phyloP scores from a whole-genome alignment of 108 stramenopile species.

The Nitzschia putrida region DNA sequence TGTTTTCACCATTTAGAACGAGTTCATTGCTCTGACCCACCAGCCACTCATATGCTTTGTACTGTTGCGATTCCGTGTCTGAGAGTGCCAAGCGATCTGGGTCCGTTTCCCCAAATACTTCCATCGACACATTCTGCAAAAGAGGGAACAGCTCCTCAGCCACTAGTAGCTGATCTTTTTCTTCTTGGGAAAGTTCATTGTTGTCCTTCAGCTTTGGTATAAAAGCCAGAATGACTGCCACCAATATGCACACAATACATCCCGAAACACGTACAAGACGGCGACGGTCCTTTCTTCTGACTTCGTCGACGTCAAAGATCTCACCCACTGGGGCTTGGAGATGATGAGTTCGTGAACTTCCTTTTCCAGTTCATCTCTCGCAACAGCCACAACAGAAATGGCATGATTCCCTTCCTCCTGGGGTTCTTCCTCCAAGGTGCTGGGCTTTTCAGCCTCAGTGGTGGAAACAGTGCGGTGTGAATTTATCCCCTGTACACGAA shows the following conservation, averaged over 20 bases:
- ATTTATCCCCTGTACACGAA: too few relatives aligned
- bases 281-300: not conserved
- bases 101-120: not conserved
- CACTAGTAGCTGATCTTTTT: not conserved
- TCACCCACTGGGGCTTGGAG: not conserved
- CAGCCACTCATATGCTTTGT: not conserved
- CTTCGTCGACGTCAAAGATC: not conserved
- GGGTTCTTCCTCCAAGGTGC: too few relatives aligned
- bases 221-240: too few relatives aligned
- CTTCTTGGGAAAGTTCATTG: not conserved
- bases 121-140: not conserved
- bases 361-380: not conserved
- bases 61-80: not conserved
- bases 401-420: too few relatives aligned
- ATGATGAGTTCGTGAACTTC: not conserved
- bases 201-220: too few relatives aligned
- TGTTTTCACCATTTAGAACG: not conserved
- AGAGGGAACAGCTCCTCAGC: not conserved
- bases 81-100: not conserved
- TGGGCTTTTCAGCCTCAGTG: too few relatives aligned
- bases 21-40: not conserved
- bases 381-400: not conserved
- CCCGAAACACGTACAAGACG: not conserved
- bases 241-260: not conserved
- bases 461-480: too few relatives aligned